A percentile compares a stretch with the other conserved stretches of the same genome.
These are phyloP conservation scores for Saturnispora hagleri DNA, from an alignment of 805 yeast species.

Conservation along the genomic window DNA sequence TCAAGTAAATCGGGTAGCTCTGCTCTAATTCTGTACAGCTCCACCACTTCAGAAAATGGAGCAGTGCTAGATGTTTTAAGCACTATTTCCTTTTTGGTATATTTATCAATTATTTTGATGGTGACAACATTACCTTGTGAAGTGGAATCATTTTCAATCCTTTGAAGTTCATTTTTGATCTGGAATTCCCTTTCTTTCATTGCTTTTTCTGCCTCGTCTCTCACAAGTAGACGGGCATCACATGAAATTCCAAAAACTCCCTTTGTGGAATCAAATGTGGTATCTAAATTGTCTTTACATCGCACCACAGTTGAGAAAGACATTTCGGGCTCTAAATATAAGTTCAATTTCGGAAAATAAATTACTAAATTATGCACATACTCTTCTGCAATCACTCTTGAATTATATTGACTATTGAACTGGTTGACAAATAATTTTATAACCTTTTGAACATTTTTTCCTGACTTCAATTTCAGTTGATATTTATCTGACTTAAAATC, in stretches of 20 bases:
- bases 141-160: not conserved
- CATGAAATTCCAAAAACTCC: not conserved
- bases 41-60: not conserved
- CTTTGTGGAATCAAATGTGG: not conserved
- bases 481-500: not conserved
- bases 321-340: not conserved
- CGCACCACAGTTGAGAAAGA: constrained; percentile 2
- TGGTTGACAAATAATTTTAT: not conserved
- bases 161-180: not conserved
- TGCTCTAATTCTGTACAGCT: not conserved
- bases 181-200: not conserved
- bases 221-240: not conserved
- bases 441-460: not conserved
- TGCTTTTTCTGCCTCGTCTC: not conserved
- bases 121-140: not conserved
- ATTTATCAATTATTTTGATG: not conserved
- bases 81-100: not conserved
- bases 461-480: constrained; percentile 2
- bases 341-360: constrained; percentile 3
- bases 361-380: not conserved
- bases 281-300: constrained; percentile 3
- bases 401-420: not conserved
- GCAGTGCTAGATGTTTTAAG: not conserved
- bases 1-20: not conserved
- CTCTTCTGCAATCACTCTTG: not conserved